Evolutionary conservation across 2,329 filamentous ascomycete genomes (phyloP).

Genomic region (Alternaria arbusti): DNA sequence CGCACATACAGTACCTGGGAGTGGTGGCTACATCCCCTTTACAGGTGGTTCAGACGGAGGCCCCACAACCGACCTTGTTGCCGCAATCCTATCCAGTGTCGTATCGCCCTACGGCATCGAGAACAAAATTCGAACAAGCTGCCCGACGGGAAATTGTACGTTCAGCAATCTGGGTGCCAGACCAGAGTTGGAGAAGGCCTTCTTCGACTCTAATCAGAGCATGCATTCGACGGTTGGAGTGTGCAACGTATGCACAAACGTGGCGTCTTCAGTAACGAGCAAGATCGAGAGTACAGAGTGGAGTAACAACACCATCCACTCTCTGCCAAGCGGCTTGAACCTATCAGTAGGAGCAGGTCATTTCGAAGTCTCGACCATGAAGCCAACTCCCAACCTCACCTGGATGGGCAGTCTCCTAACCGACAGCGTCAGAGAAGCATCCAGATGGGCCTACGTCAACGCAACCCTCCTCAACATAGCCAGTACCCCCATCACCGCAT

Average conservation of each 20-base stretch:
- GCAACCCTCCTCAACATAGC: neutral
- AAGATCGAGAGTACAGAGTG: neutral
- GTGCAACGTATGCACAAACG: neutral
- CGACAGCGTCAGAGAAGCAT: neutral
- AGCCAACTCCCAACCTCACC: neutral
- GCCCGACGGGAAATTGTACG: neutral
- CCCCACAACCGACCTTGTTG: neutral
- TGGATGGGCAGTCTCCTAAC: neutral
- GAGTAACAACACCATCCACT: neutral
- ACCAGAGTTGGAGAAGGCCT: neutral
- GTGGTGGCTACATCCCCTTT: neutral
- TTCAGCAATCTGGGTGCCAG: neutral
- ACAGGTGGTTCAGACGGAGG: neutral
- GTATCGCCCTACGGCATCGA: neutral
- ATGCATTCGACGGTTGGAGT: neutral
- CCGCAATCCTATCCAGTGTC: neutral
- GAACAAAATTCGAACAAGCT: neutral
- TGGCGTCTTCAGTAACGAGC: neutral
- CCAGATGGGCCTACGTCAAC: conserved; percentile 2
- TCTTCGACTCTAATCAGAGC: neutral
- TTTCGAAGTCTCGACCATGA: neutral
- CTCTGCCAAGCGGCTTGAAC: neutral
- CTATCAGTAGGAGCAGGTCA: neutral
- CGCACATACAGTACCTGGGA: neutral
- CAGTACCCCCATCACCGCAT: neutral